These are phyloP conservation scores for Chaetomium globosum DNA, from an alignment of 2,329 filamentous ascomycete species.

Conservation along the genomic window DNA sequence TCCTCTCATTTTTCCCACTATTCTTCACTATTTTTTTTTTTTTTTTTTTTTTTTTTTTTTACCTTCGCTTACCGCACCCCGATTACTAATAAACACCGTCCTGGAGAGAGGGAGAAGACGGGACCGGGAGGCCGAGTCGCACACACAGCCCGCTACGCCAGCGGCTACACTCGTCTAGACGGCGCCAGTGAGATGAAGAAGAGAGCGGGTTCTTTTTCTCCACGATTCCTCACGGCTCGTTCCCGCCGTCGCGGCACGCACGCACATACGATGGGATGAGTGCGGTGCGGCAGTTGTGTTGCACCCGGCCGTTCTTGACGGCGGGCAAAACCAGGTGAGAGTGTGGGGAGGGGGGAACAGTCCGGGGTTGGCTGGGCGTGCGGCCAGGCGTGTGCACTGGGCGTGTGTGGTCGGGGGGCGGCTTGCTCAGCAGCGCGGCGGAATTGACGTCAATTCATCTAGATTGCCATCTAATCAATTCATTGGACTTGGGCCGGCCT, in stretches of 20 bases:
- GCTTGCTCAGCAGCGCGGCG: slow-evolving; percentile 25
- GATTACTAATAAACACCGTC: too few relatives aligned
- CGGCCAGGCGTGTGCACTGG: slow-evolving; percentile 24
- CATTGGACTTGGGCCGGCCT: slow-evolving; percentile 34
- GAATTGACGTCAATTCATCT: slow-evolving; percentile 40
- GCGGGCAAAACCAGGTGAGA: slow-evolving; percentile 34
- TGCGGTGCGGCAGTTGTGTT: slow-evolving; percentile 38
- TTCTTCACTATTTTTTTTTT: too few relatives aligned
- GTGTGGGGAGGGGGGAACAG: slow-evolving; percentile 29
- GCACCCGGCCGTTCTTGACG: slow-evolving; percentile 33
- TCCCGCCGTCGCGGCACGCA: slow-evolving; percentile 30
- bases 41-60: too few relatives aligned
- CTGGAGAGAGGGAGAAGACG: background rate
- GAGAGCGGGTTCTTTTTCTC: slow-evolving; percentile 28
- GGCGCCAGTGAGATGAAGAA: slow-evolving; percentile 30
- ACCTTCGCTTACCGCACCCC: too few relatives aligned
- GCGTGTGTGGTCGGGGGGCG: slow-evolving; percentile 20
- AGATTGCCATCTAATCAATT: slow-evolving; percentile 39
- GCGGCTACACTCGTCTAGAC: slow-evolving; percentile 13
- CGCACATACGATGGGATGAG: slow-evolving; percentile 25
- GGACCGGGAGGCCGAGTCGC: slow-evolving; percentile 15
- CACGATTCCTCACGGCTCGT: slow-evolving; percentile 30
- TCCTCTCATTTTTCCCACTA: too few relatives aligned
- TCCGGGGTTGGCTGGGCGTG: slow-evolving; percentile 20
- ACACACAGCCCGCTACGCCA: slow-evolving; percentile 20